These are phyloP conservation scores for Lasiodiplodia sp. DNA, from an alignment of 2,329 filamentous ascomycete genomes.

Conservation along the genomic window DNA sequence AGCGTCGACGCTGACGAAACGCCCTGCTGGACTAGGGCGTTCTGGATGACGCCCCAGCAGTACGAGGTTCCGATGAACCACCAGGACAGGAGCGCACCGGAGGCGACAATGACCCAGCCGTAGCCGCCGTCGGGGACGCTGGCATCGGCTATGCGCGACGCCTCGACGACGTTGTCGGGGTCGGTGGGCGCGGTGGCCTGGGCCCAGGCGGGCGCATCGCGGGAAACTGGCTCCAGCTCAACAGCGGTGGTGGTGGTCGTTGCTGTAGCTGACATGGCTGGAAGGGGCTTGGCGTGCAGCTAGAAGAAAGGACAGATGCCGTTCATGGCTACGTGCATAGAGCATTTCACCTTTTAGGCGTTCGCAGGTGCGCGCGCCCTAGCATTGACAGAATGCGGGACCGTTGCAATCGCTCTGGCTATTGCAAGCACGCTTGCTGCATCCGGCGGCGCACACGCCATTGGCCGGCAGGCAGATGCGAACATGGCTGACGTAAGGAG, in stretches of 20 bases:
- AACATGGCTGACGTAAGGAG: constrained; percentile 26
- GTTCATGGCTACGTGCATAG: constrained; percentile 8
- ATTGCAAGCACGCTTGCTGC: constrained; percentile 13
- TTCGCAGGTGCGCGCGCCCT: constrained; percentile 18
- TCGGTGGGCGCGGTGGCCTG: constrained; percentile 22
- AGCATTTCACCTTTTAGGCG: constrained; percentile 21
- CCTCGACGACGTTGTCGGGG: constrained; percentile 26
- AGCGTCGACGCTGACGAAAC: constrained; percentile 61
- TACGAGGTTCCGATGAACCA: constrained; percentile 61
- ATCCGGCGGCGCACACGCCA: constrained; percentile 10
- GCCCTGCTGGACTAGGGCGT: constrained; percentile 59
- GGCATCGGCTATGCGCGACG: constrained; percentile 31
- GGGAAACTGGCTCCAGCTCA: constrained; percentile 11
- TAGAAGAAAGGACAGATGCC: background rate
- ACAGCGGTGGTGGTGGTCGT: constrained; percentile 9
- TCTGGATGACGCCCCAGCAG: constrained; percentile 68
- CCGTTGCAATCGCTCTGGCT: constrained; percentile 3
- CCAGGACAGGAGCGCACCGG: constrained; percentile 61
- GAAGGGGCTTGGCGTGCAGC: constrained; percentile 11
- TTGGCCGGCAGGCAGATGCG: background rate
- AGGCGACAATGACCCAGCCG: constrained; percentile 63
- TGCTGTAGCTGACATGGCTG: constrained; percentile 26
- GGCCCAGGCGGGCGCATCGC: constrained; percentile 10
- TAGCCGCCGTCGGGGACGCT: constrained; percentile 61
- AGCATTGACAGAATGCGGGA: constrained; percentile 21